Percentiles rank a stretch among this genome's conserved stretches.
Conservation (phyloP, 352 stramenopile genomes). For the Phytophthora pluvialis region DNA sequence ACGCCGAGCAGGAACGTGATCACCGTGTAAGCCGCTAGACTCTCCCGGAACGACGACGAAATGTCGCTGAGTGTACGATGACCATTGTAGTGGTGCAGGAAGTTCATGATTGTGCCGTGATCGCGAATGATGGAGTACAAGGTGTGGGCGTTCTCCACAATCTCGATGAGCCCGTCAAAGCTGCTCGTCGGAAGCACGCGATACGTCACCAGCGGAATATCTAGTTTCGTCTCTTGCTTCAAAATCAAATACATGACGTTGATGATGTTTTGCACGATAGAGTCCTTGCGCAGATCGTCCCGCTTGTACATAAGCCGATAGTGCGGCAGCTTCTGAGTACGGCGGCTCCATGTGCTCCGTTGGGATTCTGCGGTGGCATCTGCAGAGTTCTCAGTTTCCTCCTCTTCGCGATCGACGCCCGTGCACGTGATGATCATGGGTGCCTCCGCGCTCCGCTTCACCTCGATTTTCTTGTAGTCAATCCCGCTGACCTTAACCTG, state of each 20-base stretch:
- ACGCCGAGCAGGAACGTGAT: conserved; percentile 99
- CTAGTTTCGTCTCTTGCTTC: conserved; percentile 80
- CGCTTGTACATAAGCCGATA: conserved; percentile 91
- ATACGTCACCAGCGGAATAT: conserved; percentile 87
- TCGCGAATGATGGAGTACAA: conserved; percentile 88
- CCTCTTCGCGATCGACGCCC: conserved; percentile 75
- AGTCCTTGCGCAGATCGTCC: conserved; percentile 85
- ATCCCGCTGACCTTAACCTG: conserved; percentile 75
- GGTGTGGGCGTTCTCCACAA: conserved; percentile 87
- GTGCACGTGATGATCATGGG: conserved; percentile 84
- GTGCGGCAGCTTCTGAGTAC: conserved; percentile 45
- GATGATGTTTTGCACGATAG: conserved; percentile 90
- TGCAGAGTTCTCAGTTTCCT: conserved; percentile 52
- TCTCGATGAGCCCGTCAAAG: conserved; percentile 88
- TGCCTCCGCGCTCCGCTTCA: conserved; percentile 84
- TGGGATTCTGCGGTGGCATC: conserved; percentile 37
- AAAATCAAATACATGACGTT: conserved; percentile 91
- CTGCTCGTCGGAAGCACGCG: conserved; percentile 85
- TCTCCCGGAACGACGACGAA: conserved; percentile 87
- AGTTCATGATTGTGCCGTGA: conserved; percentile 85
- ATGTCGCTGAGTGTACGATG: conserved; percentile 88
- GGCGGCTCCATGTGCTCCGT: conserved; percentile 41
- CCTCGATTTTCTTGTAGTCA: conserved; percentile 74
- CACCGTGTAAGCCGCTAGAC: conserved; percentile 98
- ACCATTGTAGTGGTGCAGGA: conserved; percentile 86